Conservation (phyloP, 1,284 basidiomycete species). For the Cystobasidium sp. region DNA sequence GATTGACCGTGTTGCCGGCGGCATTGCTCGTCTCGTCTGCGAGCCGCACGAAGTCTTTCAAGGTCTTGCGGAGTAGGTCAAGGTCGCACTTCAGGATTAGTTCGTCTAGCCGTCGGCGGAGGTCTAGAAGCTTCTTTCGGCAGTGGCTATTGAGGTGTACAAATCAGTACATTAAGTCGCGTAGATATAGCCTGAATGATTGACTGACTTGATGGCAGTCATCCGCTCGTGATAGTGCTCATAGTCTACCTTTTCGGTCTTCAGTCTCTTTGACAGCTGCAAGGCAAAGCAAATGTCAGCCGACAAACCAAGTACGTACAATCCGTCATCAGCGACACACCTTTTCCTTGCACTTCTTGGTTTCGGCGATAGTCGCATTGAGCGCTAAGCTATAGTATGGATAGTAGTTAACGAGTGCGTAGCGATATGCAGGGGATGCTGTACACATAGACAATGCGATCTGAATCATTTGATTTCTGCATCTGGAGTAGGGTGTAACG, state of each 20-base stretch:
- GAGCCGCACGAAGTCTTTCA: neutral
- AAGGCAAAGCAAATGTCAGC: neutral
- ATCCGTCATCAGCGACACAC: neutral
- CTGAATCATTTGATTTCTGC: neutral
- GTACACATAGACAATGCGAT: neutral
- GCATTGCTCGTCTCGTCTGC: neutral
- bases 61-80: neutral
- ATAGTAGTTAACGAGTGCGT: neutral
- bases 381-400: neutral
- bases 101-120: neutral
- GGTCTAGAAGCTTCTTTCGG: too few species aligned
- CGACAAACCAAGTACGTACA: neutral
- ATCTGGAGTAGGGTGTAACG: neutral
- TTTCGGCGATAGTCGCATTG: neutral
- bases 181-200: neutral
- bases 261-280: neutral
- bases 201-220: slow-evolving; percentile 5
- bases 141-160: too few species aligned
- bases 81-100: neutral
- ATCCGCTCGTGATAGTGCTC: neutral
- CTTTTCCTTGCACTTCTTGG: slow-evolving; percentile 4
- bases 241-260: neutral
- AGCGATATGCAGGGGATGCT: neutral
- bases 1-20: neutral
- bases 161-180: too few species aligned